Percentiles rank a stretch among this genome's conserved stretches.
Evolutionary conservation across 768 basidiomycete species (phyloP).

Genomic region (Leucocoprinus sp.): DNA sequence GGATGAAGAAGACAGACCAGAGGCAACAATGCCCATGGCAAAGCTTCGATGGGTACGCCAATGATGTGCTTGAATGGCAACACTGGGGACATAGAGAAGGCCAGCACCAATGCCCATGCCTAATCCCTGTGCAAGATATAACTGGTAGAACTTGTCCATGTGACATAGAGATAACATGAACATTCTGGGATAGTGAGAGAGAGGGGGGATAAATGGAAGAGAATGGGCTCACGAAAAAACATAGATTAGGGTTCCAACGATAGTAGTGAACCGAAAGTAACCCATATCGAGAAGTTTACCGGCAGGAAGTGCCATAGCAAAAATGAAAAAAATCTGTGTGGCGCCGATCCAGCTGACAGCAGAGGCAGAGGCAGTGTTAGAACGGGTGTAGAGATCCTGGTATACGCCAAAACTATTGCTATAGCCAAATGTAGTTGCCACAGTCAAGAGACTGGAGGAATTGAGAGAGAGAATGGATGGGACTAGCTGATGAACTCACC

Average conservation of each 20-base stretch:
- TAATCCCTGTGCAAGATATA: constrained; percentile 39
- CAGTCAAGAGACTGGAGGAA: too few species aligned
- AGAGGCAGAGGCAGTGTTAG: constrained; percentile 11
- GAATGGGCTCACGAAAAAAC: constrained; percentile 30
- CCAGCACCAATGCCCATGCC: constrained; percentile 36
- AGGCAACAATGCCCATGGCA: constrained; percentile 29
- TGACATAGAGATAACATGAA: constrained; percentile 29
- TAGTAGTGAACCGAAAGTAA: constrained; percentile 36
- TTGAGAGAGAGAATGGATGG: too few species aligned
- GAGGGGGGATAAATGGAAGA: background rate
- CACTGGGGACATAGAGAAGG: constrained; percentile 32
- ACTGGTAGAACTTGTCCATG: constrained; percentile 15
- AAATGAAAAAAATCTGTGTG: constrained; percentile 40
- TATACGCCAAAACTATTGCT: constrained; percentile 45
- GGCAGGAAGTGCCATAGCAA: constrained; percentile 35
- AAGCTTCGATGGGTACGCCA: constrained; percentile 33
- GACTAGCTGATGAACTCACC: too few species aligned
- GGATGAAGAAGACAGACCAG: background rate
- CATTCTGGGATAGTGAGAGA: constrained; percentile 19
- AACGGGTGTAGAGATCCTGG: constrained; percentile 38
- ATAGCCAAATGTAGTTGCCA: constrained; percentile 40
- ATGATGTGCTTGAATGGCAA: constrained; percentile 18
- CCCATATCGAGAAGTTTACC: constrained; percentile 41
- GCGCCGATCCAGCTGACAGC: constrained; percentile 45
- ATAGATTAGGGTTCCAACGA: constrained; percentile 32